Base-by-base conservation (phyloP, 495 filamentous ascomycete species). In the Penicillium bialowiezense region DNA sequence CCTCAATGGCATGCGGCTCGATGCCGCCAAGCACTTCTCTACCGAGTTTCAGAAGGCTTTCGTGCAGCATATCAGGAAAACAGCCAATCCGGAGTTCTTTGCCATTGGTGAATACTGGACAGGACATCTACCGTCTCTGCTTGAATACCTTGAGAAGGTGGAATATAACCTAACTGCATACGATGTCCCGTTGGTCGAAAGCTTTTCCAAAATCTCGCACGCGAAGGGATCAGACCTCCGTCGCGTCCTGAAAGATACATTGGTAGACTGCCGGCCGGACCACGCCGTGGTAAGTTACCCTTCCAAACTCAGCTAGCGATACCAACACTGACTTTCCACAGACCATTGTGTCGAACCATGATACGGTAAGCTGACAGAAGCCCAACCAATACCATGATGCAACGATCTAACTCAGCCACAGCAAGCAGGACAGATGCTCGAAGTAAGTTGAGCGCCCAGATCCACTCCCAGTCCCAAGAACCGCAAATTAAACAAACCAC, bases 71-170 rank as follows among this genome's bases (percentile, higher is more conserved):
- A 53, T 89, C 23, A 71, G 82, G 19, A 53, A 69, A 12, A 56
- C 64, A 0, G 64, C 75, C 31, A 77, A 78, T 9, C 54, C 66
- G 0, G 69, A 80, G 7, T 83, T 79, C 65, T 88, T 88, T 56
- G 69, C 87, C 15, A 84, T 91, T 7, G 86, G 84, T 21, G 88
- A 90, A 56, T 89, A 84, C 58, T 90, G 86, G 87, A 76, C 77
- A 43, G 81, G 78, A 18, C 76, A 85, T 49, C 58, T 77, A 1
- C 56, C 75, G 12, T 68, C 73, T 24, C 74, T 90, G 49, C 54
- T 69, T 0, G 62, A 69, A 5, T 89, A 84, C 56, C 67, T 90
- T 24, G 73, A 83, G 17, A 66, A 72, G 29, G 80, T 87, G 69
- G 60, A 78, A 33, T 70, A 83, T 41, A 71, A 75, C 24, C 71